Percentiles rank a stretch among this genome's conserved stretches.
Evolutionary conservation across 805 yeast genomes (phyloP).

Genomic region (Candida dajiaensis): DNA sequence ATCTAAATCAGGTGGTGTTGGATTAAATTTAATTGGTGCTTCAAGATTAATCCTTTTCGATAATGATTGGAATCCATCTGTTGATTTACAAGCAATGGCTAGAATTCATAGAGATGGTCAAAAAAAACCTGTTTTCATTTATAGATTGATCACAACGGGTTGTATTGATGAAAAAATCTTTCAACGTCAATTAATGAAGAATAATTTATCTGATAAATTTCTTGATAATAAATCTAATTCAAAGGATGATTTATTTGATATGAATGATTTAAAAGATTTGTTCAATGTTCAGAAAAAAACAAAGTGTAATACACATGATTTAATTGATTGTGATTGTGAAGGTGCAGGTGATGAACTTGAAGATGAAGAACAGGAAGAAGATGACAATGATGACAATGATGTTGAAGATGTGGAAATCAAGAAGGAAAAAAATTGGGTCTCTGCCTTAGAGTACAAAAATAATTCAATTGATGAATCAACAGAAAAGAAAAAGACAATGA

Average conservation of each 20-base stretch:
- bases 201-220: conserved; percentile 69
- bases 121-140: conserved; percentile 65
- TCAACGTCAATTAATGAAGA: conserved; percentile 85
- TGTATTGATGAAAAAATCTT: conserved; percentile 91
- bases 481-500: conserved; percentile 38
- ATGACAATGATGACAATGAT: conserved; percentile 11
- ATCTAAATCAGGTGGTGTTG: conserved; percentile 92
- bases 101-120: conserved; percentile 95
- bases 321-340: conserved; percentile 56
- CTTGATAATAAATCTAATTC: conserved; percentile 38
- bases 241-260: conserved; percentile 62
- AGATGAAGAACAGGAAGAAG: conserved; percentile 14
- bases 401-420: neutral
- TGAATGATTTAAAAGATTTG: conserved; percentile 64
- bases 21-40: conserved; percentile 86
- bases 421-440: conserved; percentile 16
- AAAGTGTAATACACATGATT: conserved; percentile 68
- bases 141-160: conserved; percentile 81
- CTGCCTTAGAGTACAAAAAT: conserved; percentile 17
- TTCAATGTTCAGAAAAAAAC: conserved; percentile 53
- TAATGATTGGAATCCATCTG: conserved; percentile 96
- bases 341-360: conserved; percentile 44
- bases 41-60: conserved; percentile 81
- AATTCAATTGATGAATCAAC: conserved; percentile 9
- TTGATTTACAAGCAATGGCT: conserved; percentile 93